Evolutionary conservation across 2,329 filamentous ascomycete genomes (phyloP).

Genomic region (Trichoderma aggressivum): DNA sequence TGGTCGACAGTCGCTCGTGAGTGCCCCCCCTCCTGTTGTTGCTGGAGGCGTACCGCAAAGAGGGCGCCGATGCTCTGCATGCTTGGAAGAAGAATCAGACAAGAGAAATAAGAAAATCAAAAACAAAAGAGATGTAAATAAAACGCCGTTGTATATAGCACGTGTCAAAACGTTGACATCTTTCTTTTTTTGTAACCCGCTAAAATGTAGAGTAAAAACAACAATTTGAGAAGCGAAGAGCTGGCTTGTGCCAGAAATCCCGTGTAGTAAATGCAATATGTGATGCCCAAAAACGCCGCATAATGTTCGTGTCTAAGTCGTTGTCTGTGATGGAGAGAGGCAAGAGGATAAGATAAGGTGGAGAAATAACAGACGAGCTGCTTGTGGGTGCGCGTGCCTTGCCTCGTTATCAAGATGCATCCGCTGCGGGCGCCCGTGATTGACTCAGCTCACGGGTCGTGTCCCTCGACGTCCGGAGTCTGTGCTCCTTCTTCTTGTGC

Average conservation of each 20-base stretch:
- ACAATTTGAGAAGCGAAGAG: slow-evolving; percentile 10
- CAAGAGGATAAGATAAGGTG: neutral
- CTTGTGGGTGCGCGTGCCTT: neutral
- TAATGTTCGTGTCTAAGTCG: slow-evolving; percentile 12
- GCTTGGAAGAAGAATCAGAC: neutral
- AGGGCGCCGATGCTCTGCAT: neutral
- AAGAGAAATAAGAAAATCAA: neutral
- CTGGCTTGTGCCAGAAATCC: neutral
- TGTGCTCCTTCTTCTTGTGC: slow-evolving; percentile 19
- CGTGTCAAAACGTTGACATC: slow-evolving; percentile 2
- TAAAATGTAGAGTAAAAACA: slow-evolving; percentile 3
- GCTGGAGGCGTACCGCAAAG: neutral
- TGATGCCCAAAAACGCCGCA: slow-evolving; percentile 4
- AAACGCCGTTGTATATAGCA: slow-evolving; percentile 4
- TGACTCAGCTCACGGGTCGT: neutral
- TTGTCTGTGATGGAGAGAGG: neutral
- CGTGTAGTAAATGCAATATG: neutral
- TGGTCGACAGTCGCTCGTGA: neutral
- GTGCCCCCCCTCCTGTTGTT: neutral
- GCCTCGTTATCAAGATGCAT: neutral
- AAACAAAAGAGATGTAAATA: neutral
- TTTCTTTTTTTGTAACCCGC: neutral
- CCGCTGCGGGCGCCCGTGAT: neutral
- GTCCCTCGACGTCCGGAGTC: slow-evolving; percentile 2
- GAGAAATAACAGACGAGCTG: neutral